Evolutionary conservation across 805 yeast species (phyloP).

Genomic region (Candida montana): DNA sequence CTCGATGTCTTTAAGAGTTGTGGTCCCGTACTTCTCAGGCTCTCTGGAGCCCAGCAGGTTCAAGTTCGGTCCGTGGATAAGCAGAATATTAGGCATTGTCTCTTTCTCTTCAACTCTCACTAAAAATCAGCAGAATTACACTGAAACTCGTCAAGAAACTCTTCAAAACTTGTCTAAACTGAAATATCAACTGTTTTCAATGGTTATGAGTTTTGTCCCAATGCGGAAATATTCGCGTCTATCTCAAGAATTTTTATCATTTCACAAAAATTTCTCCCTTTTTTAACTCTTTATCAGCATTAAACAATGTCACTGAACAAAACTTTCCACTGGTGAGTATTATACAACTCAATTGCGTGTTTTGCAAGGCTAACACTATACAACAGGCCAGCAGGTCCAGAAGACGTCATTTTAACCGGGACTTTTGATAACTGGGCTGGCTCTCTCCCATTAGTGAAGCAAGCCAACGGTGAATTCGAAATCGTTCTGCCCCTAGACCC

Average conservation of each 20-base stretch:
- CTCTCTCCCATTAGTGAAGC: slow-evolving; percentile 53
- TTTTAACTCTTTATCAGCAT: background rate
- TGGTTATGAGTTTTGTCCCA: no score
- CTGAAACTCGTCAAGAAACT: no score
- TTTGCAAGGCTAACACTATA: slow-evolving; percentile 35
- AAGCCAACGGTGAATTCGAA: slow-evolving; percentile 54
- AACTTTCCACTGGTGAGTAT: slow-evolving; percentile 9
- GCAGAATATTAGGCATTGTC: slow-evolving; percentile 28
- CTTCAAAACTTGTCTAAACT: no score
- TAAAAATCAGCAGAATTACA: no score
- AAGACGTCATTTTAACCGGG: slow-evolving; percentile 62
- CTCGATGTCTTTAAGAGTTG: slow-evolving; percentile 39
- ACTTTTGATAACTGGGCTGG: slow-evolving; percentile 66
- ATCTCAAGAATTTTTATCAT: no score
- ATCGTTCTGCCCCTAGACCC: slow-evolving; percentile 49
- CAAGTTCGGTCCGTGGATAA: slow-evolving; percentile 46
- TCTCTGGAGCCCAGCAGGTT: slow-evolving; percentile 44
- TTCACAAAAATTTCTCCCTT: background rate
- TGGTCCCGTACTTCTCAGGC: slow-evolving; percentile 47
- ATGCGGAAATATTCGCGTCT: no score
- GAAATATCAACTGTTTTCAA: no score
- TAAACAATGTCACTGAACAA: slow-evolving; percentile 3
- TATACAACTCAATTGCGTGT: no score
- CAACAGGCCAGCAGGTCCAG: slow-evolving; percentile 45
- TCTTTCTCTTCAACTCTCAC: no score